phyloP scores from a whole-genome alignment of 257 asterid genomes.

The Leonotis leonurus region DNA sequence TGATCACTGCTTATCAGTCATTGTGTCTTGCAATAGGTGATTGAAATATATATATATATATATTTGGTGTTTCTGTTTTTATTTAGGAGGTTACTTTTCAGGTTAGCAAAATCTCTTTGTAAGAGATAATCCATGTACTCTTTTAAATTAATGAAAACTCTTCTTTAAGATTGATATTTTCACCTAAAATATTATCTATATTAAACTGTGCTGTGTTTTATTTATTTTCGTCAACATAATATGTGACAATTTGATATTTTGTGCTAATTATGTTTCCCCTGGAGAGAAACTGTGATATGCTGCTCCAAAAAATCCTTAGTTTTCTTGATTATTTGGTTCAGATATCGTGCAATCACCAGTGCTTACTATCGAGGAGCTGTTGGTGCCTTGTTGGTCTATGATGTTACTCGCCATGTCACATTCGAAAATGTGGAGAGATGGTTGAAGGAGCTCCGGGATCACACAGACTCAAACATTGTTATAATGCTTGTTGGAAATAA shows the following conservation, averaged over 20 bases:
- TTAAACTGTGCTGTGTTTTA: background rate
- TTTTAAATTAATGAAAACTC: no score
- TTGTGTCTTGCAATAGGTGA: background rate
- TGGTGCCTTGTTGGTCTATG: conserved; percentile 35
- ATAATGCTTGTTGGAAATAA: conserved; percentile 32
- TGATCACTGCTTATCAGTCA: background rate
- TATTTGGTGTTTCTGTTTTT: background rate
- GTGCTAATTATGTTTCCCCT: no score
- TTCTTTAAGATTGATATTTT: no score
- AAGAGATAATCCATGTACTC: no score
- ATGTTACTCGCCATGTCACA: conserved; percentile 32
- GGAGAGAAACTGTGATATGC: no score
- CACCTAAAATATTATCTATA: background rate
- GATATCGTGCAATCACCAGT: conserved; percentile 39
- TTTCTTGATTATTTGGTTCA: conserved; percentile 4
- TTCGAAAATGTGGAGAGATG: conserved; percentile 38
- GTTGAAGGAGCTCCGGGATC: conserved; percentile 36
- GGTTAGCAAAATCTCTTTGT: no score
- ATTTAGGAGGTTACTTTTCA: background rate
- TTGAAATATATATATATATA: background rate
- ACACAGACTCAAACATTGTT: conserved; percentile 29
- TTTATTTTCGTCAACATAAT: background rate
- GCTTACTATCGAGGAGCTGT: conserved; percentile 40
- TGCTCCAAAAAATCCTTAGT: background rate
- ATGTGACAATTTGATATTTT: background rate